Base-by-base conservation (phyloP, 2,329 filamentous ascomycete species). In the Ascochyta fabae region DNA sequence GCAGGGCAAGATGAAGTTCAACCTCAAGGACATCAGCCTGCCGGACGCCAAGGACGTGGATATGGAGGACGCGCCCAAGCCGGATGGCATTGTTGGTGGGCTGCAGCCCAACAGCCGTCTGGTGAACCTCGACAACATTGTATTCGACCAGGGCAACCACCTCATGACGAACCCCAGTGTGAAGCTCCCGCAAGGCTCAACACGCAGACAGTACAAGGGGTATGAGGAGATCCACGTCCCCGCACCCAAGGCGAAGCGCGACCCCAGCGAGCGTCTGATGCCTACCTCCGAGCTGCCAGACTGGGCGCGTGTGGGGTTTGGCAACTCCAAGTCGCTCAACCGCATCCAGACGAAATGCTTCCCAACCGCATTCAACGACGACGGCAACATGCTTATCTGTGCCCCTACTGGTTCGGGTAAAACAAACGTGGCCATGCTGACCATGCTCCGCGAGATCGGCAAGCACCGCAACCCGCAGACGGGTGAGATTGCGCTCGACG, bases 161-260 rank as follows among this genome's bases (percentile, higher is more conserved):
- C 83, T 99, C 39, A 99, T 98, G 94, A 98, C 95, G n/a, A 99
- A 99, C 68, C 90, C 92, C 6, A 97, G 92, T 72, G 95, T 99
- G 42, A 89, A 90, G 60, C 83, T 99, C 19, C 95, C 95, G 0
- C 92, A 96, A 73, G 95, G 95, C 10, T 96, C 95, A 2, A 97
- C 91, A 0, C 97, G 98, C 76, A 86, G 92, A 43, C 92, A 91
- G 0, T 97, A 97, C 79, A 99, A 99, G 77, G 95, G 95, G 31
- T 99, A 98, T 66, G 95, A 99, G 76, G 95, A 99, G 72, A 97
- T 98, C 55, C 95, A 99, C 72, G 93, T 99, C 4, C 95, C 95
- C 7, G 86, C 92, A 5, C 96, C 96, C 1, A 96, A 96, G 79
- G 89, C 91, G 66, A 92, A 90, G 59, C 88, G 84, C 62, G 92